Evolutionary conservation across 371 early-diverging fungal genomes (phyloP), one percentile per base, ranked within the genome.

Genomic region (Mortierella sp.): DNA sequence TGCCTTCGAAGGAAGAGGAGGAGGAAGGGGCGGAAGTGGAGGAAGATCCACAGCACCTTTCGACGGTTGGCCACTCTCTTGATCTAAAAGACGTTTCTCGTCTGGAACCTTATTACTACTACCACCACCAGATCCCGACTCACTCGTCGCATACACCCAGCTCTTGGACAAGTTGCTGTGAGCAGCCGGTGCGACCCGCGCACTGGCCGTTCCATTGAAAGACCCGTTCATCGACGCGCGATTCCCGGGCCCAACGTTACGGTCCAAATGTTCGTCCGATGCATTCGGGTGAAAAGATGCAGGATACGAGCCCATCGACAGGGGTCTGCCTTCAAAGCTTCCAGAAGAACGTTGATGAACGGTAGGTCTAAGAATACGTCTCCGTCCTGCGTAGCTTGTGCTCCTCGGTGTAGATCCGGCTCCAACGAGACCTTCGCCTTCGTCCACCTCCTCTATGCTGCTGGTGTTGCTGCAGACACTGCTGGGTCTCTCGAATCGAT

Each of bases 401-500:
- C 47, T 67, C 19, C 57, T 55, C 19, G 62, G 59, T 12, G 64
- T 55, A 5, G 75, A 67, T 2, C 56, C 63, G 3, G 64, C 69
- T 4, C 69, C 69, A 23, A 59, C 52, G 6, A 43, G 46, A 23
- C 56, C 69, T 15, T 64, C 64, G 0, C 64, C 69, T 41, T 64
- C 76, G 28, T 69, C 65, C 9, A 60, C 41, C 19, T 75, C 76
- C 31, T 64, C 76, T 28, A 75, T 69, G 28, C 76, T 75, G 34
- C 76, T 75, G 7, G 56, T 44, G 41, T 75, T 75, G 39, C 76
- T 75, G 50, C 60, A 75, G 4, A 64, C 60, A 49, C 76, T 75
- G 61, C 51, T 59, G 17, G 76, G 76, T 49, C 76, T 34, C 8
- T 69, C 69, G 5, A 55, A 53, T 11, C 42, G 57, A 27, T 62